Evolutionary conservation across 1,284 basidiomycete genomes (phyloP).

Genomic region (Schizopora paradoxa): DNA sequence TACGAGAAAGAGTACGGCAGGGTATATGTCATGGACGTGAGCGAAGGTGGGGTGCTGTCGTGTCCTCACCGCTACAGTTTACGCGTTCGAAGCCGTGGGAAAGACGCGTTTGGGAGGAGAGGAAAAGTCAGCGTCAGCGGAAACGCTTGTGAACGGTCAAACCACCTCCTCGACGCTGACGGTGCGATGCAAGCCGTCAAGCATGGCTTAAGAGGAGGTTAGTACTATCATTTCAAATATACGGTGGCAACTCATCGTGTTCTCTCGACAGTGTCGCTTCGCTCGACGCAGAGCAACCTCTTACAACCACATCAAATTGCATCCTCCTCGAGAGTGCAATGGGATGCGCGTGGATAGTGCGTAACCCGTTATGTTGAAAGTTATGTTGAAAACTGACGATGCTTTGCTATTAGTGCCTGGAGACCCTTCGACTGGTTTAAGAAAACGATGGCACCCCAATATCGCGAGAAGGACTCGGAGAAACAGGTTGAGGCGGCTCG

Average conservation of each 20-base stretch:
- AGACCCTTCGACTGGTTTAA: conserved; percentile 62
- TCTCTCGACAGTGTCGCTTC: no score
- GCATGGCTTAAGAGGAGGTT: conserved; percentile 9
- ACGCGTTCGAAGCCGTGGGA: background rate
- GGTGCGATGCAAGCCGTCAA: conserved; percentile 8
- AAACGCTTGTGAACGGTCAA: background rate
- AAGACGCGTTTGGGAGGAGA: background rate
- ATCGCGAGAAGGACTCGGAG: conserved; percentile 39
- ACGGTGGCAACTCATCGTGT: no score
- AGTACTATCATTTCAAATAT: background rate
- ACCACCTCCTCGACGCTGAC: background rate
- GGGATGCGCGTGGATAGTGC: conserved; percentile 28
- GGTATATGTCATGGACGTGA: conserved; percentile 6
- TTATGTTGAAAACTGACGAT: conserved; percentile 26
- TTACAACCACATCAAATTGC: conserved; percentile 22
- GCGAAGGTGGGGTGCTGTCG: conserved; percentile 6
- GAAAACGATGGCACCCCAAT: conserved; percentile 47
- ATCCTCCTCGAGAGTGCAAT: conserved; percentile 28
- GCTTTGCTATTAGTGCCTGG: conserved; percentile 27
- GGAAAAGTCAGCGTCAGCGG: background rate
- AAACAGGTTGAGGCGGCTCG: conserved; percentile 49
- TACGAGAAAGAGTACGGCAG: conserved; percentile 4
- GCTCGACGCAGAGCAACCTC: no score
- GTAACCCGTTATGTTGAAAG: background rate
- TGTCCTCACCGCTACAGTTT: background rate